Percentiles rank a stretch among this genome's conserved stretches.
These are phyloP conservation scores for Mycena haematopus DNA, from an alignment of 768 basidiomycete species.

Conservation along the genomic window DNA sequence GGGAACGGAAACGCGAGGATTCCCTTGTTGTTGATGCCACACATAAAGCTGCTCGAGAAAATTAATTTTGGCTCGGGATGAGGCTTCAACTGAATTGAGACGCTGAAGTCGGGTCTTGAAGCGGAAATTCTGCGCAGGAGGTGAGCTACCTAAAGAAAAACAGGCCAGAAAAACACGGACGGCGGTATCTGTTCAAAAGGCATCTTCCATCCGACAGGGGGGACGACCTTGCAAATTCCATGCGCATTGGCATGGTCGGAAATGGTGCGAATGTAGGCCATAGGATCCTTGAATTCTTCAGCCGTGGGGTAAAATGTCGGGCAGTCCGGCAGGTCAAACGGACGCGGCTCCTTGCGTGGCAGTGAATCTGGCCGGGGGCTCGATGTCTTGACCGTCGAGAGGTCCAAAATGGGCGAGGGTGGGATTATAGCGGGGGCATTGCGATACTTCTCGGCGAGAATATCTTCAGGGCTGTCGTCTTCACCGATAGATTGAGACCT, in stretches of 20 bases:
- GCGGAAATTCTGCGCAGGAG: conserved; percentile 71
- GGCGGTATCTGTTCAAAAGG: conserved; percentile 94
- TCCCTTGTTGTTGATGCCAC: conserved; percentile 95
- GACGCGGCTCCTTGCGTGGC: conserved; percentile 56
- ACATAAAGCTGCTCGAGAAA: conserved; percentile 97
- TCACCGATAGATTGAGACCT: conserved; percentile 59
- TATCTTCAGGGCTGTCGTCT: conserved; percentile 58
- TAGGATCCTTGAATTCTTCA: conserved; percentile 95
- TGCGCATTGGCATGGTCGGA: conserved; percentile 71
- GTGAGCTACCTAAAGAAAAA: conserved; percentile 40
- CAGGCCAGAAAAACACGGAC: conserved; percentile 55
- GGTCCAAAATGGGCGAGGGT: conserved; percentile 67
- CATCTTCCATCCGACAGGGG: conserved; percentile 93
- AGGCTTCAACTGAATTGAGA: conserved; percentile 96
- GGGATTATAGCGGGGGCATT: conserved; percentile 61
- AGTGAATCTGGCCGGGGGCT: conserved; percentile 52
- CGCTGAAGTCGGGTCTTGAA: conserved; percentile 96
- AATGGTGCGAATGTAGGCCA: conserved; percentile 90
- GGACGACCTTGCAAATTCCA: conserved; percentile 96
- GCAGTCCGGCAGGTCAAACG: conserved; percentile 89
- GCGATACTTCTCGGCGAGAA: conserved; percentile 55
- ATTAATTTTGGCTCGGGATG: conserved; percentile 95
- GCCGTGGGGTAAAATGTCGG: conserved; percentile 86
- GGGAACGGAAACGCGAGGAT: conserved; percentile 88
- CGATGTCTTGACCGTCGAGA: conserved; percentile 73